Base-by-base conservation (phyloP, 176 grass and related monocot species). In the Raddia distichophylla region DNA sequence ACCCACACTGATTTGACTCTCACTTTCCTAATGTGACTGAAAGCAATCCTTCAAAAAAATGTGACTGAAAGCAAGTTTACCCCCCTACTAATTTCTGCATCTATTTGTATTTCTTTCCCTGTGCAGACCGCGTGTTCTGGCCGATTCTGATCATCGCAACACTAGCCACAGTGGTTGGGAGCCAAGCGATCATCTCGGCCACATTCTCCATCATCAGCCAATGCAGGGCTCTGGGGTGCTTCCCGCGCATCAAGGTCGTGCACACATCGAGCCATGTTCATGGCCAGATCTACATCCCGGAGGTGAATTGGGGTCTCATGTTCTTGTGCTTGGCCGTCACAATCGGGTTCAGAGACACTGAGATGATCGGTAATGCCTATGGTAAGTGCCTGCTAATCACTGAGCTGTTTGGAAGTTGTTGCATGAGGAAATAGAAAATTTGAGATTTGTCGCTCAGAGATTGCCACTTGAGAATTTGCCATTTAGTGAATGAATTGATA, bases 121-220 rank as follows among this genome's bases (percentile, higher is more conserved):
- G 10, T 88, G 71, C 87, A 97, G 91, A 92, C 63, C 77, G 51
- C 33, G 89, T 90, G 12, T 97, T 97, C 56, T 94, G 94, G 94
- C 94, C 91, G 2, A 77, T 97, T 64, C 51, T 97, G 45, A 52
- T 92, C 49, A 90, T 97, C 50, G 94, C 94, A 34, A 97, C 94
- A 1, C 80, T 97, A 27, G 94, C 94, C 43, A 97, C 94, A 44
- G 83, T 77, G 10, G 94, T 97, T 12, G 94, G 89, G 27, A 97
- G 94, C 74, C 94, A 97, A 73, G 94, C 94, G 44, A 90, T 92
- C 83, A 97, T 97, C 69, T 97, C 94, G 1, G 94, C 94, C 32
- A 92, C 89, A 1, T 97, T 97, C 56, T 97, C 91, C 48, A 92
- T 90, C 77, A 90, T 97, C 65, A 94, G 94, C 74, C 94, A 97